These are phyloP conservation scores for Dioscorea zingiberensis DNA, from an alignment of 106 monocot species.

Conservation along the genomic window DNA sequence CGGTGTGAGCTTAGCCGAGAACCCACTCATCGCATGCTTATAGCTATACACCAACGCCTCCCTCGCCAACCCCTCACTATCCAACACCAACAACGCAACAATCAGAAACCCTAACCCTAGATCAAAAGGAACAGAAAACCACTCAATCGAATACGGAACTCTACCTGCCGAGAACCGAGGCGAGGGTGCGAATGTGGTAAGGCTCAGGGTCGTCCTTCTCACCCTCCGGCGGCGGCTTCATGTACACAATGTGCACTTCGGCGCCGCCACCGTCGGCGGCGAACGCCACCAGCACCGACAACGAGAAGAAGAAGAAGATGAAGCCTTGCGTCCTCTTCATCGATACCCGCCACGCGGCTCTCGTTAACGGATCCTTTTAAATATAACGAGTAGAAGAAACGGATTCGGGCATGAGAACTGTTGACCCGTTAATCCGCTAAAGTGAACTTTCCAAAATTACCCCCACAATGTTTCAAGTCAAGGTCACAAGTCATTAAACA, in stretches of 20 bases:
- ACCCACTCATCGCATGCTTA: conserved; percentile 54
- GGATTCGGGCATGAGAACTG: no score
- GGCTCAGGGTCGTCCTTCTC: conserved; percentile 36
- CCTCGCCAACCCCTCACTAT: conserved; percentile 59
- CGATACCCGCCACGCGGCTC: background rate
- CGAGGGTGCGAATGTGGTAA: conserved; percentile 62
- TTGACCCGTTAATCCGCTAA: no score
- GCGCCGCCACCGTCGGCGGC: conserved; percentile 3
- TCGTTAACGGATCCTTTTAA: no score
- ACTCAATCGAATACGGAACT: background rate
- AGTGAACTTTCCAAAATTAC: no score
- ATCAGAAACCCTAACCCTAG: conserved; percentile 1
- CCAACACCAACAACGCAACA: background rate
- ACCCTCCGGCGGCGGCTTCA: conserved; percentile 33
- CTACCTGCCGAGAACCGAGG: conserved; percentile 66
- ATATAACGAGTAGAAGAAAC: no score
- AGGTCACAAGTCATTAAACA: no score
- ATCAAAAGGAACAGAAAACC: background rate
- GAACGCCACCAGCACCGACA: background rate
- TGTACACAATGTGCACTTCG: conserved; percentile 57
- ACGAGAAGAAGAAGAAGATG: background rate
- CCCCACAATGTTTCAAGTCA: no score
- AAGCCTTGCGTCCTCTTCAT: background rate
- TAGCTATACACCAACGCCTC: conserved; percentile 58
- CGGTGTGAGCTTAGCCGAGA: conserved; percentile 68